These are phyloP conservation scores for Jatropha curcas DNA, from an alignment of 345 rosid genomes.

Conservation along the genomic window DNA sequence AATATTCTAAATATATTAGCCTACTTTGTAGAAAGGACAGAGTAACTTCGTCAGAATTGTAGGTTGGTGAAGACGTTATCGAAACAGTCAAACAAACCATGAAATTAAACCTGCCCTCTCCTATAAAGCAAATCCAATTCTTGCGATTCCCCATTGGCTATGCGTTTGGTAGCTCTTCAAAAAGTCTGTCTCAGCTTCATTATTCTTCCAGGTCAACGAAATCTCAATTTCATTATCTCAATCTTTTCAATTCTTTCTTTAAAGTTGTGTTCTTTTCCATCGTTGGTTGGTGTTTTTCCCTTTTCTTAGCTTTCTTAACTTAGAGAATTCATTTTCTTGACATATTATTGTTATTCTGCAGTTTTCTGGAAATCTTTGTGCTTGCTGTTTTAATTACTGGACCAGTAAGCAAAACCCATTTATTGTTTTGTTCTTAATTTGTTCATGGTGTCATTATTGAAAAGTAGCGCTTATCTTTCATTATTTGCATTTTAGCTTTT, in stretches of 20 bases:
- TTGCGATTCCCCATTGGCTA: neutral
- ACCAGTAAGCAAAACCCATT: conserved; percentile 3
- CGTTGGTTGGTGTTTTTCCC: neutral
- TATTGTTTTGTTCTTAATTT: neutral
- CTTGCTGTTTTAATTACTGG: neutral
- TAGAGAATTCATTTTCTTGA: neutral
- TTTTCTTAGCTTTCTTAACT: neutral
- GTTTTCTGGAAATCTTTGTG: neutral
- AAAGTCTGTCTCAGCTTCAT: conserved; percentile 6
- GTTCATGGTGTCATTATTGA: neutral
- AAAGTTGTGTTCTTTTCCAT: neutral
- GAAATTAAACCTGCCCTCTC: no score
- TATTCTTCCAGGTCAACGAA: conserved; percentile 8
- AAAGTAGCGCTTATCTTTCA: no score
- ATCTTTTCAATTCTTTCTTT: neutral
- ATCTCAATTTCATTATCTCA: neutral
- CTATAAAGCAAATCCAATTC: neutral
- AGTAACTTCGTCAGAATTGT: no score
- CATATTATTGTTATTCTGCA: neutral
- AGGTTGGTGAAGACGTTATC: neutral
- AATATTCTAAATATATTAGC: no score
- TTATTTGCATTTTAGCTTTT: no score
- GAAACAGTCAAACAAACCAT: conserved; percentile 3
- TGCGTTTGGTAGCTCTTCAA: conserved; percentile 11
- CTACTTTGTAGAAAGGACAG: no score